phyloP scores from a whole-genome alignment of 108 stramenopile species.

The Parietichytrium sp. region DNA sequence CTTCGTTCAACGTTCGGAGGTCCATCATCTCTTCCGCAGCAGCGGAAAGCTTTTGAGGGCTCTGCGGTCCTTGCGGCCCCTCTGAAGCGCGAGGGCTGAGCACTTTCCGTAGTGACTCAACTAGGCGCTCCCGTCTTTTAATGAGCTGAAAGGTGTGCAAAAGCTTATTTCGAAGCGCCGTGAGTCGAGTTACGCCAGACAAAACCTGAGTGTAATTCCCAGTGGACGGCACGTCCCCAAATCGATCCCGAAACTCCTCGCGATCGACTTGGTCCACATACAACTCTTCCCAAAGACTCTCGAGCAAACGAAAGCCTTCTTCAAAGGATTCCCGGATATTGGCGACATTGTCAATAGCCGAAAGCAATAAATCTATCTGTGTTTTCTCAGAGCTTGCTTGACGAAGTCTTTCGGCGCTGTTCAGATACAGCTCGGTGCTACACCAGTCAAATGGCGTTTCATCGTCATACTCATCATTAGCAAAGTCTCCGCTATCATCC shows the following conservation, averaged over 20 bases:
- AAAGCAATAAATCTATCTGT: background rate
- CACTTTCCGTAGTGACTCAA: constrained; percentile 1
- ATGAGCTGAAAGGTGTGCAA: background rate
- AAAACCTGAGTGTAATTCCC: constrained; percentile 20
- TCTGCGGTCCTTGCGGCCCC: too few relatives aligned
- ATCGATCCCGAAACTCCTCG: background rate
- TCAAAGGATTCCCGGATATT: background rate
- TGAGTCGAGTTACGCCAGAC: background rate
- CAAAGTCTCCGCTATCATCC: too few relatives aligned
- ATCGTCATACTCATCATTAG: background rate
- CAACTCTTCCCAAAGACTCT: constrained; percentile 22
- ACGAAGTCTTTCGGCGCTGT: background rate
- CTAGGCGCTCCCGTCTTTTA: constrained; percentile 32
- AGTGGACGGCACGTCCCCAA: background rate
- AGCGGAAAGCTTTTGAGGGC: background rate
- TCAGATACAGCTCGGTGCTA: background rate
- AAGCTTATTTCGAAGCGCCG: background rate
- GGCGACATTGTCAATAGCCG: background rate
- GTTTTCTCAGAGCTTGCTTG: background rate
- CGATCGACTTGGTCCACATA: background rate
- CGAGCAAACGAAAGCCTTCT: background rate
- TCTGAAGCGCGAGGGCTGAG: constrained; percentile 4
- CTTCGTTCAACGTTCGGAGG: background rate
- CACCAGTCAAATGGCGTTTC: background rate
- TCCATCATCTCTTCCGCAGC: constrained; percentile 19